Conservation (phyloP, 1,284 basidiomycete species). For the Leccinum subrobustum region DNA sequence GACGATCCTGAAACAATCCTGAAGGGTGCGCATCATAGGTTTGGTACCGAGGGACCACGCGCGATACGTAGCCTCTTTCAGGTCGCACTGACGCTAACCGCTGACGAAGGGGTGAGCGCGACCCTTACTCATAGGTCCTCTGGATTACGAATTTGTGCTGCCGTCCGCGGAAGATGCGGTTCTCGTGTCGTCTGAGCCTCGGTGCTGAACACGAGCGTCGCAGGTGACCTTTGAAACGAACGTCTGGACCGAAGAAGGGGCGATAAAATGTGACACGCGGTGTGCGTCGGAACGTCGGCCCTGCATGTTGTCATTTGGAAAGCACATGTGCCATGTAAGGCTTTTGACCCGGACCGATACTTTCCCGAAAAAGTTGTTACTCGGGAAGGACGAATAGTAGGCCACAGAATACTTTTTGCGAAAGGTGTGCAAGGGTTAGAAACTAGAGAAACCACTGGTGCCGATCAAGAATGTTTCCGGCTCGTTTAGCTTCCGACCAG, state of each 20-base stretch:
- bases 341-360: constrained; percentile 1
- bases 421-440: background rate
- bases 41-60: background rate
- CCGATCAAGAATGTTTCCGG: background rate
- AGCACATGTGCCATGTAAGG: constrained; percentile 11
- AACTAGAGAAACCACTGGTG: background rate
- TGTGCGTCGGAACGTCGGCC: background rate
- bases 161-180: constrained; percentile 21
- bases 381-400: background rate
- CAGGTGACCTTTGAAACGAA: constrained; percentile 18
- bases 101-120: background rate
- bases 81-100: background rate
- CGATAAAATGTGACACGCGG: constrained; percentile 10
- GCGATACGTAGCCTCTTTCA: background rate
- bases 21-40: background rate
- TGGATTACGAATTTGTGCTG: constrained; percentile 14
- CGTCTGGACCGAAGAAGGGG: constrained; percentile 2
- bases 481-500: background rate
- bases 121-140: background rate
- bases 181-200: constrained; percentile 13
- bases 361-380: constrained; percentile 16
- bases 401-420: background rate
- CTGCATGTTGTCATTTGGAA: constrained; percentile 19
- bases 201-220: background rate
- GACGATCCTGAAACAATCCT: background rate